Conservation (phyloP, 2,329 filamentous ascomycete species). For the Diaporthe destruens region DNA sequence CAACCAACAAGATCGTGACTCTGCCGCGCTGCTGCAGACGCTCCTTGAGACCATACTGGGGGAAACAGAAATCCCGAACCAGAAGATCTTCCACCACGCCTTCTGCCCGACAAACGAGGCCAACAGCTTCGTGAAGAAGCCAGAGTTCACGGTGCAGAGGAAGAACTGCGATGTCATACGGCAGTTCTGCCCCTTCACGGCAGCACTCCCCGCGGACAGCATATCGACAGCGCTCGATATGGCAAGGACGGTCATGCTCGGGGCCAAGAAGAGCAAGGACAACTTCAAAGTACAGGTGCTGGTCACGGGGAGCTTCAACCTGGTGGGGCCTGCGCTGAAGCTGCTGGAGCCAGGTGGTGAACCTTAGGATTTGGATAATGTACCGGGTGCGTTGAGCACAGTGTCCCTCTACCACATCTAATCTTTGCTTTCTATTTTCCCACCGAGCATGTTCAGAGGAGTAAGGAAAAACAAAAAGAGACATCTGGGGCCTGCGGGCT, state of each 20-base stretch:
- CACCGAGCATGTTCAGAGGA: slow-evolving; percentile 3
- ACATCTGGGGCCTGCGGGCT: not conserved
- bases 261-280: slow-evolving; percentile 37
- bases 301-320: slow-evolving; percentile 73
- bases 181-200: slow-evolving; percentile 38
- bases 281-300: slow-evolving; percentile 50
- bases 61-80: slow-evolving; percentile 52
- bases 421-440: slow-evolving; percentile 3
- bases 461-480: not conserved
- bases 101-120: slow-evolving; percentile 40
- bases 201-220: slow-evolving; percentile 30
- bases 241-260: slow-evolving; percentile 27
- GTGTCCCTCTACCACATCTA: slow-evolving; percentile 9
- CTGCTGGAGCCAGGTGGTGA: slow-evolving; percentile 56
- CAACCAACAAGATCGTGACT: slow-evolving; percentile 91
- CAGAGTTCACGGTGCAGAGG: slow-evolving; percentile 37
- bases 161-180: slow-evolving; percentile 39
- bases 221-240: slow-evolving; percentile 38
- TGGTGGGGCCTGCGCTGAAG: slow-evolving; percentile 68
- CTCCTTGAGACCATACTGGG: slow-evolving; percentile 69
- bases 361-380: slow-evolving; percentile 41
- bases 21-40: slow-evolving; percentile 71
- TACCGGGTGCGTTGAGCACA: slow-evolving; percentile 41
- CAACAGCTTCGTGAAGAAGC: slow-evolving; percentile 28
- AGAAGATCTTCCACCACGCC: slow-evolving; percentile 41